A percentile compares a stretch with the other conserved stretches of the same genome.
Evolutionary conservation across 345 rosid genomes (phyloP).

Genomic region (Kernera saxatilis): DNA sequence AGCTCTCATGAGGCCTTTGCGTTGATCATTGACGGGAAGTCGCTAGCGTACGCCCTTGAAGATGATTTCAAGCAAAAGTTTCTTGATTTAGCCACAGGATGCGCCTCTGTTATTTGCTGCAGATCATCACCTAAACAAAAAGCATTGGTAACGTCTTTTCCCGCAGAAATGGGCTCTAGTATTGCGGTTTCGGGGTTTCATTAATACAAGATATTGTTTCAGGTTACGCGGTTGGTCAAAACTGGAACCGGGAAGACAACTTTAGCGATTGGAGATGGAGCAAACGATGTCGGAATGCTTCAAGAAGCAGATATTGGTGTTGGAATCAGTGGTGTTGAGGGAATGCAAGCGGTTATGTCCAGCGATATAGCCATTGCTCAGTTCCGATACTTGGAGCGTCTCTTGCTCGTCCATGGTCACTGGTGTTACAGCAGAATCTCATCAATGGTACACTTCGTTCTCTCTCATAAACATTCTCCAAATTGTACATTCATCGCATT

Average conservation of each 20-base stretch:
- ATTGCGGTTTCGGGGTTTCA: not conserved
- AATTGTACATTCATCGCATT: not conserved
- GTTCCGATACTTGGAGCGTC: constrained; percentile 78
- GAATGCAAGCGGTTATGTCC: constrained; percentile 99
- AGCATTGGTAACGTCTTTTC: constrained; percentile 56
- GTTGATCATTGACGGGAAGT: constrained; percentile 85
- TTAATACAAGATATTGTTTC: not conserved
- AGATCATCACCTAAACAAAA: constrained; percentile 98
- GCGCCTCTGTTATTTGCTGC: constrained; percentile 96
- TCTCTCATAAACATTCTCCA: not conserved
- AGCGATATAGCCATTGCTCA: constrained; percentile 93
- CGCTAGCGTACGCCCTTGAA: constrained; percentile 71
- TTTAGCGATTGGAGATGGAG: constrained; percentile 92
- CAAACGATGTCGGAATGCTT: constrained; percentile 99
- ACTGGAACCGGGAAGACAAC: constrained; percentile 76
- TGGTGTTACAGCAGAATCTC: constrained; percentile 97
- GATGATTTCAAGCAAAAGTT: constrained; percentile 65
- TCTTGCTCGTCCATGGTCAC: constrained; percentile 95
- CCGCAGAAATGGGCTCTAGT: not conserved
- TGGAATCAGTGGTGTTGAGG: constrained; percentile 96
- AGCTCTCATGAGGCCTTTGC: constrained; percentile 58
- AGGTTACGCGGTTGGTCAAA: constrained; percentile 97
- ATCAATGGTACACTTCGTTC: constrained; percentile 60
- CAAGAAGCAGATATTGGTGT: constrained; percentile 97
- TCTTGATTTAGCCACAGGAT: constrained; percentile 78